Evolutionary conservation across 441 rosid species (phyloP), one percentile per base, ranked within the genome.

Genomic region (Populus trichocarpa): DNA sequence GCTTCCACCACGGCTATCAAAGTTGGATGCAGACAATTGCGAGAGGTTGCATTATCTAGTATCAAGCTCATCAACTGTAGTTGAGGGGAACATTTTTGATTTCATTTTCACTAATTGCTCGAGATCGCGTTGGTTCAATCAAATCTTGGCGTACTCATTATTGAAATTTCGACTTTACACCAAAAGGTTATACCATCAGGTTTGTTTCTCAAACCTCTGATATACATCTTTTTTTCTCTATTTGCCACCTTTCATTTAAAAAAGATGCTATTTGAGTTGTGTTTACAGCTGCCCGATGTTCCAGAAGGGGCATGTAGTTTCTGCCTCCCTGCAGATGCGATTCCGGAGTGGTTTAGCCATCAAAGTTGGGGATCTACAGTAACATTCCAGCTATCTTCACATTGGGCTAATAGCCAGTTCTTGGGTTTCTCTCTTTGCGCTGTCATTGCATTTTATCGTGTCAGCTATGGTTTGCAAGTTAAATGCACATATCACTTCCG

Each of bases 261-360:
- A 40, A 40, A 42, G 75, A 53, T 8, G 50, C 2, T 18, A 61
- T 42, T 23, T 50, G 2, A 57, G 1, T 28, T 7, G 69, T 40
- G 46, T 40, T n/a, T 0, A 10, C 11, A 23, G 8, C 8, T 38
- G 25, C 42, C 35, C 0, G 22, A 1, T 25, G 11, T 7, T 57
- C 25, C 26, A 42, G 69, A 22, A 1, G 42, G 12, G 5, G 22
- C 28, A 30, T 22, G 33, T 4, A 46, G 35, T 13, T 9, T 72
- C 6, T 73, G 66, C 53, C n/a, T 77, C 8, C 63, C 75, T 28
- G 80, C 73, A 46, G 5, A 6, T 3, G 4, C 9, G 14, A 69
- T 76, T 75, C 82, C 78, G 0, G 28, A 69, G 25, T 82, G 80
- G 77, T 72, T 82, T 69, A 13, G 16, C 35, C 25, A 82, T 76